phyloP scores from a whole-genome alignment of 805 yeast species.

The Sporopachydermia lactativora region DNA sequence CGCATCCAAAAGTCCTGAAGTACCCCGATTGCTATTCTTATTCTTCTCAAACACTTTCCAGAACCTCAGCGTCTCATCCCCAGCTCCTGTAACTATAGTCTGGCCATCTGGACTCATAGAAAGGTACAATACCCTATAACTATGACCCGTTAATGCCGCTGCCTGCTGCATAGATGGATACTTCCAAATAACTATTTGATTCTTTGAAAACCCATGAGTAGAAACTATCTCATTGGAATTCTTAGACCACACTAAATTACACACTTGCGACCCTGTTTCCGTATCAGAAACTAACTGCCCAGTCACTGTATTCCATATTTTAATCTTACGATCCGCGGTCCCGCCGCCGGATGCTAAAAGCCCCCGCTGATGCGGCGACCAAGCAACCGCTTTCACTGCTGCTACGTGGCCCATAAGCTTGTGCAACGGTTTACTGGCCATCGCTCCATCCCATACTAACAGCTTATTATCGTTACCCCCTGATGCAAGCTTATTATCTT shows the following conservation, averaged over 20 bases:
- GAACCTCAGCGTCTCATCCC: constrained; percentile 89
- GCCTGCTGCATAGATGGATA: constrained; percentile 86
- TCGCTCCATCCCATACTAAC: constrained; percentile 76
- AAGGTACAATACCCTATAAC: constrained; percentile 79
- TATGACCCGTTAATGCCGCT: constrained; percentile 89
- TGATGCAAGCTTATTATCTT: constrained; percentile 82
- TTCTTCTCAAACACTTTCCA: constrained; percentile 90
- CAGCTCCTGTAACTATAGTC: constrained; percentile 96
- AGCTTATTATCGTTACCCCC: constrained; percentile 92
- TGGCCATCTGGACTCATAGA: constrained; percentile 93
- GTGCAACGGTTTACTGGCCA: constrained; percentile 47
- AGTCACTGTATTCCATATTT: constrained; percentile 82
- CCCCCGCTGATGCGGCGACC: constrained; percentile 97
- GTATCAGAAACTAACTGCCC: constrained; percentile 63
- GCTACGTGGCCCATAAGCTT: constrained; percentile 77
- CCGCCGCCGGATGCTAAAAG: constrained; percentile 94
- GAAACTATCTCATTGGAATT: constrained; percentile 87
- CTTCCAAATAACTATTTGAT: constrained; percentile 89
- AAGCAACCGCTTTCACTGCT: constrained; percentile 91
- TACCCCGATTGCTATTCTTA: constrained; percentile 40
- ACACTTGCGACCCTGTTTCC: constrained; percentile 95
- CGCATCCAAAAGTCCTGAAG: constrained; percentile 57
- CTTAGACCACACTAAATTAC: constrained; percentile 86
- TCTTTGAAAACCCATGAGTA: constrained; percentile 86
- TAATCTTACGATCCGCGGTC: constrained; percentile 80